Base-by-base conservation (phyloP, 345 rosid genomes). In the Populus ilicifolia region DNA sequence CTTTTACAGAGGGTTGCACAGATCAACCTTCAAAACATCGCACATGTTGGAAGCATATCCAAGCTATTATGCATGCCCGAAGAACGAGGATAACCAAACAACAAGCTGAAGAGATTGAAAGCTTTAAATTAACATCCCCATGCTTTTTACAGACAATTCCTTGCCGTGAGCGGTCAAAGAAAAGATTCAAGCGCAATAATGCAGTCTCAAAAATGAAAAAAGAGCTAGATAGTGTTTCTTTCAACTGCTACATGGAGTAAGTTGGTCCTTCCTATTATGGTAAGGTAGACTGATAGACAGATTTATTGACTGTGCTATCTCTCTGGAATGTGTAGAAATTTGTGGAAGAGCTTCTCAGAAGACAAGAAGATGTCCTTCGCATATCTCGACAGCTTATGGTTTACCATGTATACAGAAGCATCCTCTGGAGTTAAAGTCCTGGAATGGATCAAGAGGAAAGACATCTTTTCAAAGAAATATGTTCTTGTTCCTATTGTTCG, bases 401-500 rank as follows among this genome's bases (percentile, higher is more conserved):
- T 89, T 77, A 62, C 66, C 39, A 71, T 77, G 83, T 92, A 92
- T 79, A 85, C 38, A 79, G 79, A 77, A 16, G 75, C 81, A 39
- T 73, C 71, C 50, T 77, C 38, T 61, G 78, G 78, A 70, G 80
- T 50, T 67, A 81, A 65, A 70, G 88, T 89, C 71, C 77, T 89
- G 69, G 35, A 82, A 30, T 90, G 90, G 88, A 80, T 92, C 66
- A 89, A 87, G 87, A 69, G 69, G 66, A 86, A 83, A 79, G 73
- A 84, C 30, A 89, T 90, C 46, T 90, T 92, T 80, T 80, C 84
- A 0, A 89, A 87, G 80, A 83, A 83, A 85, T 92, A 87, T 67
- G 97, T 90, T 62, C 70, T 92, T 73, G 87, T 90, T 85, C 97
- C 93, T 8, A 84, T 92, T 17, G 93, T 90, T 78, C 79, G 77